Base-by-base conservation (phyloP, 2,329 filamentous ascomycete genomes). In the Aaosphaeria pasadenensis region DNA sequence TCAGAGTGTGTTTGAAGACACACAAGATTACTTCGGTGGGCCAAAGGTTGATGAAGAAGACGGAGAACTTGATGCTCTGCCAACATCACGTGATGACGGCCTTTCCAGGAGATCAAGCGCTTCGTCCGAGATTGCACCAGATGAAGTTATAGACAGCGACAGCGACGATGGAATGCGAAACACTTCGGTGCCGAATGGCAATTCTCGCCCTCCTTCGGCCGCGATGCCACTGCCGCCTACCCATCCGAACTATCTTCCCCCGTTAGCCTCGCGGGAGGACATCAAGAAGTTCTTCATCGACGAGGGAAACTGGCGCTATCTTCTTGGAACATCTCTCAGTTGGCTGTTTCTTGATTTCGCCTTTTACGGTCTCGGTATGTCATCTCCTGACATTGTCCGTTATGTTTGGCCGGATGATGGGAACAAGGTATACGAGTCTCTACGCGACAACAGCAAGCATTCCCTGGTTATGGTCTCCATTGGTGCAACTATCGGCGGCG, bases 201-300 rank as follows among this genome's bases (percentile, higher is more conserved):
- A 45, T 44, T 2, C 48, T 50, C 6, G 45, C 48, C 33, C 52
- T 45, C n/a, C 33, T 9, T n/a, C n/a, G n/a, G 41, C 45, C 6
- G 31, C 46, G 5, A 30, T 48, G 7, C 48, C 58, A 11, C 44
- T 62, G 36, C 51, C 56, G 17, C 60, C 61, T 4, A 58, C 57
- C 5, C 63, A 67, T 33, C 80, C 79, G 50, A 79, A 75, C 55
- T 74, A 78, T 45, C 75, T 76, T 57, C 69, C 62, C 49, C 64
- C 64, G 9, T 57, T 67, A 5, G 64, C 64, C 11, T 68, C 65
- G 1, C 58, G 58, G 55, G 33, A 44, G 6, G 66, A 70, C 38
- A 59, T 66, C 33, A 64, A 62, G 45, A 43, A 59, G 6, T 70
- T 63, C 49, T 69, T 71, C 47, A 58, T 69, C 38, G 43, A 38